Conservation (phyloP, 352 stramenopile species). For the Elongisporangium senticosum region DNA sequence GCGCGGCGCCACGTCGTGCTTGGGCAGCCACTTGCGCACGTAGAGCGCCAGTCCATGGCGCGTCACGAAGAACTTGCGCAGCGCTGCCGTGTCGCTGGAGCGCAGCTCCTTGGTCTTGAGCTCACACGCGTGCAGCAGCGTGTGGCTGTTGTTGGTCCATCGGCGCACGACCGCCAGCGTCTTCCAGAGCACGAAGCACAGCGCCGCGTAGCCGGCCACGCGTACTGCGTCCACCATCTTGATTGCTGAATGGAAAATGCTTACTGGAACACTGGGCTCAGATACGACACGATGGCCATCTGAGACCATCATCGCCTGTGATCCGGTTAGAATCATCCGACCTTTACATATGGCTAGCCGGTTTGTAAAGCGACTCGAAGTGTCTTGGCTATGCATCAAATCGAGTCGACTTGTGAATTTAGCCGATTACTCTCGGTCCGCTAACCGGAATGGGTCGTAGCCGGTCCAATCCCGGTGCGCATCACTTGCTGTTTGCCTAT, state of each 20-base stretch:
- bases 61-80: slow-evolving; percentile 28
- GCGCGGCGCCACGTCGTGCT: slow-evolving; percentile 10
- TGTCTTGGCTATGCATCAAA: too few species aligned
- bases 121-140: slow-evolving; percentile 9
- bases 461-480: too few species aligned
- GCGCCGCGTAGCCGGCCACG: slow-evolving; percentile 9
- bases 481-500: too few species aligned
- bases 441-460: too few species aligned
- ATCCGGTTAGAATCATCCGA: too few species aligned
- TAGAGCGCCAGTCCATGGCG: slow-evolving; percentile 34
- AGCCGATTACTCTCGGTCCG: too few species aligned
- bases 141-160: slow-evolving; percentile 10
- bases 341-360: too few species aligned
- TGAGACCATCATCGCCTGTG: too few species aligned
- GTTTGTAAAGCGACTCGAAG: too few species aligned
- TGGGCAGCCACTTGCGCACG: slow-evolving; percentile 39
- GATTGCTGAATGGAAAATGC: slow-evolving; percentile 1
- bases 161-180: slow-evolving; percentile 2
- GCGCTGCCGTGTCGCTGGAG: slow-evolving; percentile 11
- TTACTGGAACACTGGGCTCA: too few species aligned
- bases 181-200: slow-evolving; percentile 13
- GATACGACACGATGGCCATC: too few species aligned
- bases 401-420: too few species aligned
- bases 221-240: slow-evolving; percentile 13
- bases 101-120: background rate